phyloP scores from a whole-genome alignment of 305 asterid genomes.

The Fraxinus nigra region DNA sequence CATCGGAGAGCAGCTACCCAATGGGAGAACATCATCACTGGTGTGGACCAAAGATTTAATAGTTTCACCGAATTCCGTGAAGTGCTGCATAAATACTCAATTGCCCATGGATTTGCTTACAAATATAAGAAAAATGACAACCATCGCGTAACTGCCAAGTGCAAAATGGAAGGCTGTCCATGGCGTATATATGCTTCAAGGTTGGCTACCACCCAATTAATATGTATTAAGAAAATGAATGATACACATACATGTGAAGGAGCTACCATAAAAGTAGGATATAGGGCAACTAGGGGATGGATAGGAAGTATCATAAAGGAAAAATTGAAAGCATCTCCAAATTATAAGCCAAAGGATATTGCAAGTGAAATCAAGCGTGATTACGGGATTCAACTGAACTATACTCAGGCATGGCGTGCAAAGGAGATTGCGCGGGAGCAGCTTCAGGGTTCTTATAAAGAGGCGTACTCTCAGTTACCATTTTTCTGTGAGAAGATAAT shows the following conservation, averaged over 20 bases:
- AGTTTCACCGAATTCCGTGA: conserved; percentile 91
- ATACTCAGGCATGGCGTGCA: conserved; percentile 98
- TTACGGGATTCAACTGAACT: conserved; percentile 93
- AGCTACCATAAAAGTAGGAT: conserved; percentile 83
- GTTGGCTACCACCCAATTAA: conserved; percentile 80
- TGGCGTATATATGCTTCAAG: conserved; percentile 96
- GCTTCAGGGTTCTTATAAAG: conserved; percentile 94
- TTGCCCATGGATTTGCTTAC: conserved; percentile 92
- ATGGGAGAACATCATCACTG: conserved; percentile 96
- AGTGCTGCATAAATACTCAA: conserved; percentile 88
- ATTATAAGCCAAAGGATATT: conserved; percentile 90
- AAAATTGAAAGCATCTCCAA: conserved; percentile 76
- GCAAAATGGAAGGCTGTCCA: conserved; percentile 92
- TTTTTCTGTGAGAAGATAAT: conserved; percentile 75
- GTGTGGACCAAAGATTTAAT: conserved; percentile 93
- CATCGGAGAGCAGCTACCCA: conserved; percentile 82
- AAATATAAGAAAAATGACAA: conserved; percentile 95
- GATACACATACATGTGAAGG: conserved; percentile 84
- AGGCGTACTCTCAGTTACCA: conserved; percentile 86
- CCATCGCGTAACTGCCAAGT: conserved; percentile 92
- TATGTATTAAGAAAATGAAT: conserved; percentile 88
- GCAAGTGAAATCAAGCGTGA: conserved; percentile 88
- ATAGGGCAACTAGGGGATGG: conserved; percentile 94
- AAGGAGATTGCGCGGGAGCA: conserved; percentile 97
- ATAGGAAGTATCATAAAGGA: conserved; percentile 90